Percentiles rank a stretch among this genome's conserved stretches.
phyloP scores from a whole-genome alignment of 208 protist species.

The Blastocrithidia nonstop region DNA sequence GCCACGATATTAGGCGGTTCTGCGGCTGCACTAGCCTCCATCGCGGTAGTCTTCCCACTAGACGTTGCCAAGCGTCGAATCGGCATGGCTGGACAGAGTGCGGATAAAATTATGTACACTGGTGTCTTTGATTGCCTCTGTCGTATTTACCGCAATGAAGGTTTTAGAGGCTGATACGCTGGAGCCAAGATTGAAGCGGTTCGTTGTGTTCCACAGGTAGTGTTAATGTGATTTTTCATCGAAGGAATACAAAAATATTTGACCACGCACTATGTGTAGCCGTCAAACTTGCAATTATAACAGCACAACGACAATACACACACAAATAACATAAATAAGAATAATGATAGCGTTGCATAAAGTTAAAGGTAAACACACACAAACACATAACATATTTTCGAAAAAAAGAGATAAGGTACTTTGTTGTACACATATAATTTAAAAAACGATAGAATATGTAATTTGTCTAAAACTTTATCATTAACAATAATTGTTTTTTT shows the following conservation, averaged over 20 bases:
- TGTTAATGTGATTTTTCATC: slow-evolving; percentile 84
- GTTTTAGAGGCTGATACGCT: slow-evolving; percentile 61
- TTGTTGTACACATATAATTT: no score
- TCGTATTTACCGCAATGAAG: slow-evolving; percentile 46
- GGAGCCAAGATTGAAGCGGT: slow-evolving; percentile 53
- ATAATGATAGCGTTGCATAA: background rate
- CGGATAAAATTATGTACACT: slow-evolving; percentile 38
- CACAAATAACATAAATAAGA: background rate
- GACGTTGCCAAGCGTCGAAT: slow-evolving; percentile 82
- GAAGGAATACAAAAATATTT: slow-evolving; percentile 54
- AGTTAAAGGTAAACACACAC: slow-evolving; percentile 1
- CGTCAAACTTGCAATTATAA: background rate
- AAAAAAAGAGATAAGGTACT: no score
- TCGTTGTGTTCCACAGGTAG: slow-evolving; percentile 77
- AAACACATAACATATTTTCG: background rate
- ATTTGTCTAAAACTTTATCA: no score
- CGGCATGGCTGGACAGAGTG: slow-evolving; percentile 66
- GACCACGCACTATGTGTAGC: slow-evolving; percentile 1
- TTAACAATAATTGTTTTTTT: no score
- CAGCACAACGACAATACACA: background rate
- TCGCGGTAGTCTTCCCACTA: slow-evolving; percentile 53
- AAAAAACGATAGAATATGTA: no score
- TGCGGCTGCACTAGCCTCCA: slow-evolving; percentile 53
- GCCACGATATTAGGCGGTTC: slow-evolving; percentile 51
- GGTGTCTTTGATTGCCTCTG: slow-evolving; percentile 53